phyloP scores from a whole-genome alignment of 257 asterid species.

The Parsonsia alboflavescens region DNA sequence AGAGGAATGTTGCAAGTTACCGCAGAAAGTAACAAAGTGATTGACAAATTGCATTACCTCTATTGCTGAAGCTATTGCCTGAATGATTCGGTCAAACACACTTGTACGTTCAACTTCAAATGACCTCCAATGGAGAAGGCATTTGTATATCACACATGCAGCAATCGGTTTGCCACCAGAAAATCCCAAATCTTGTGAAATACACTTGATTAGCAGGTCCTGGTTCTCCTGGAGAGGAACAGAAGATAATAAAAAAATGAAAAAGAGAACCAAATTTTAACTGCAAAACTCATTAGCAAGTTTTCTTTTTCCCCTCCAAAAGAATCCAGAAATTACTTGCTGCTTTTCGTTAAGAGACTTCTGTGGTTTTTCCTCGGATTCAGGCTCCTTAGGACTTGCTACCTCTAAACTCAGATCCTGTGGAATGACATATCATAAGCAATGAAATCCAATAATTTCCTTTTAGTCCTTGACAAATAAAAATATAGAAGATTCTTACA shows the following conservation, averaged over 20 bases:
- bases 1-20: not conserved
- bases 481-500: conserved; percentile 30
- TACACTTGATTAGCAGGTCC: conserved; percentile 84
- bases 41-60: conserved; percentile 49
- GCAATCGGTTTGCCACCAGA: conserved; percentile 92
- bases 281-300: conserved; percentile 2
- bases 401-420: conserved; percentile 56
- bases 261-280: conserved; percentile 2
- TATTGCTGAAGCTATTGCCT: conserved; percentile 71
- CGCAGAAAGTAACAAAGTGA: not conserved
- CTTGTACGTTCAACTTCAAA: conserved; percentile 97
- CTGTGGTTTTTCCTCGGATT: conserved; percentile 90
- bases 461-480: conserved; percentile 5
- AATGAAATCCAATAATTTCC: conserved; percentile 6
- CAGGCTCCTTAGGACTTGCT: conserved; percentile 68
- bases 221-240: conserved; percentile 76
- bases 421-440: conserved; percentile 21
- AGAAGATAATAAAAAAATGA: conserved; percentile 12
- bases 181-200: conserved; percentile 95
- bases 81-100: conserved; percentile 91
- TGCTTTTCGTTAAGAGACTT: conserved; percentile 88
- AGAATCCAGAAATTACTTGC: conserved; percentile 42
- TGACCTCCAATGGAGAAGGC: conserved; percentile 99
- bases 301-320: not conserved
- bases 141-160: conserved; percentile 89